These are phyloP conservation scores for Vitis hybrid DNA, from an alignment of 177 flowering plant species.

Conservation along the genomic window DNA sequence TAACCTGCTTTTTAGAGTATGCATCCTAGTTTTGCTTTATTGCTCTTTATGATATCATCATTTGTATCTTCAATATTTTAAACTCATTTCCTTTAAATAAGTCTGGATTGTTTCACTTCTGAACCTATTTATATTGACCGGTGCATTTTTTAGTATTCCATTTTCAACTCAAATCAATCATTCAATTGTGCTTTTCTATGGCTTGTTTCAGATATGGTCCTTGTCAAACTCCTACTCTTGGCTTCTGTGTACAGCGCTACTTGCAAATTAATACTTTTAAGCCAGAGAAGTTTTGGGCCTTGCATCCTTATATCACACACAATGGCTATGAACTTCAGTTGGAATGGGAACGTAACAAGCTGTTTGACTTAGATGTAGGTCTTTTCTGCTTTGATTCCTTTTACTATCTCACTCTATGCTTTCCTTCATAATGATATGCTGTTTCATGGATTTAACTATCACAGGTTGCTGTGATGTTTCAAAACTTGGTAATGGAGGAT, in stretches of 20 bases:
- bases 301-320: constrained; percentile 62
- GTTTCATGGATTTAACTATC: constrained; percentile 6
- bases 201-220: constrained; percentile 85
- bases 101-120: background rate
- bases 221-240: constrained; percentile 98
- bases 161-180: background rate
- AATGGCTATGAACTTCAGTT: constrained; percentile 78
- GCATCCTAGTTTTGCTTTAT: too few species aligned
- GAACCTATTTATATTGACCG: background rate
- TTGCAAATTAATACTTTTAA: constrained; percentile 82
- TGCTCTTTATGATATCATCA: too few species aligned
- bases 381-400: constrained; percentile 4
- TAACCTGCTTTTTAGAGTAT: too few species aligned
- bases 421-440: background rate
- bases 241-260: constrained; percentile 94
- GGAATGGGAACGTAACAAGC: constrained; percentile 79
- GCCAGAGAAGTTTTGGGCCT: constrained; percentile 86
- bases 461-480: constrained; percentile 85
- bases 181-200: constrained; percentile 8
- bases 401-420: background rate
- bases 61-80: too few species aligned
- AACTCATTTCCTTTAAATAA: background rate
- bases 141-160: background rate
- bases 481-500: constrained; percentile 65
- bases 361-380: constrained; percentile 83